phyloP scores from a whole-genome alignment of 495 filamentous ascomycete species.

The Xylaria bambusicola region DNA sequence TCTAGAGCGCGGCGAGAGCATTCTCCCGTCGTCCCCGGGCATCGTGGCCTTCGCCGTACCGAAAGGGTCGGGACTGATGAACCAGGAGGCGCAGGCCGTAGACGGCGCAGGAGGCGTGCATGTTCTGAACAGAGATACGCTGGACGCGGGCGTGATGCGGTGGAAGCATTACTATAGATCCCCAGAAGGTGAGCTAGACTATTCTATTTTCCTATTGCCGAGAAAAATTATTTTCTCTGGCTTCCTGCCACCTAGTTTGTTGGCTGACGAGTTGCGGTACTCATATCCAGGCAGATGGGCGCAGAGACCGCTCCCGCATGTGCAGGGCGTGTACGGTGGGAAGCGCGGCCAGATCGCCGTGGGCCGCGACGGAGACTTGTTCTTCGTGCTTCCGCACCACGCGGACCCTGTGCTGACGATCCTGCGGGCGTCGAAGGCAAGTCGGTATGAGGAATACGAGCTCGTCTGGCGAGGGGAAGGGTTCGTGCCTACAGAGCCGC shows the following conservation, averaged over 20 bases:
- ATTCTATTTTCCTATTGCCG: too few relatives aligned
- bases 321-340: constrained; percentile 31
- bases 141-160: constrained; percentile 27
- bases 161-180: constrained; percentile 53
- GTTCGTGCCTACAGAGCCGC: constrained; percentile 37
- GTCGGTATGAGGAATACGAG: constrained; percentile 32
- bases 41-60: constrained; percentile 44
- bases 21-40: constrained; percentile 37
- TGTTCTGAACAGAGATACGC: constrained; percentile 46
- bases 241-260: neutral
- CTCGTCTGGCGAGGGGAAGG: constrained; percentile 36
- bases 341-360: constrained; percentile 40
- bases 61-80: constrained; percentile 44
- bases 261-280: neutral
- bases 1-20: constrained; percentile 33
- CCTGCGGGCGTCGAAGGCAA: constrained; percentile 31
- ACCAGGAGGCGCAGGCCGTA: constrained; percentile 52
- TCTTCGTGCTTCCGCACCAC: constrained; percentile 39
- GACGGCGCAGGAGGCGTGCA: constrained; percentile 47
- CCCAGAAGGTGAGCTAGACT: constrained; percentile 38
- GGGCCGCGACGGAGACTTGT: constrained; percentile 36
- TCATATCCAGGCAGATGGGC: constrained; percentile 32
- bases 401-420: constrained; percentile 30
- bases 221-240: too few relatives aligned
- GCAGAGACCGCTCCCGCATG: constrained; percentile 29